A percentile compares a stretch with the other conserved stretches of the same genome.
Evolutionary conservation across 2,329 filamentous ascomycete genomes (phyloP).

Genomic region (Arthroderma uncinatum): DNA sequence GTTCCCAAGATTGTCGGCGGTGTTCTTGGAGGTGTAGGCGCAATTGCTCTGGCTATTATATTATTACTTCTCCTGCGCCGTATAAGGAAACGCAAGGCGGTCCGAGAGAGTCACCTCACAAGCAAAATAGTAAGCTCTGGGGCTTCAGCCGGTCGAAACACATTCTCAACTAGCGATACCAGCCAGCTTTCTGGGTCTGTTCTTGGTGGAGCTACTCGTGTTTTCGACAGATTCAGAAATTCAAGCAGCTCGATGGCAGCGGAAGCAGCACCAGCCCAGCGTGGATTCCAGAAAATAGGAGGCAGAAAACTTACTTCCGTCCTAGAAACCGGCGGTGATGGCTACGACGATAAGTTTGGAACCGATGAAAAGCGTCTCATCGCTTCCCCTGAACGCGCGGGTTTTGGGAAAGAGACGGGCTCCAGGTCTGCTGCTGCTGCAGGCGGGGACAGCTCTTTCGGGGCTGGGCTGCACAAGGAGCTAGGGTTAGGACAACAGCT

Average conservation of each 20-base stretch:
- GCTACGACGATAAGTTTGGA: constrained; percentile 29
- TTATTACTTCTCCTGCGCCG: constrained; percentile 43
- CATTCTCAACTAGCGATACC: constrained; percentile 8
- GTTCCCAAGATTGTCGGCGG: constrained; percentile 50
- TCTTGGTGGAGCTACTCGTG: constrained; percentile 26
- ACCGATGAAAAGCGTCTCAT: constrained; percentile 22
- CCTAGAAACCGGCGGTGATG: constrained; percentile 37
- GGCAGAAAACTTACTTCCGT: constrained; percentile 40
- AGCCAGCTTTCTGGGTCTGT: constrained; percentile 30
- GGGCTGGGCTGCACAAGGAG: constrained; percentile 10
- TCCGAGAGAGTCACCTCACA: background rate
- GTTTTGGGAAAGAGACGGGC: constrained; percentile 18
- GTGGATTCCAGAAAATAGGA: constrained; percentile 41
- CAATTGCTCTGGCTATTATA: constrained; percentile 40
- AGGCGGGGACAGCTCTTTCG: background rate
- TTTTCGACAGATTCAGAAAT: constrained; percentile 33
- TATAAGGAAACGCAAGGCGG: constrained; percentile 37
- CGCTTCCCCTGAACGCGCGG: constrained; percentile 18
- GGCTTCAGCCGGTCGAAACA: background rate
- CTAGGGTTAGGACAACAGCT: constrained; percentile 5
- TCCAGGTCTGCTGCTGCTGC: background rate
- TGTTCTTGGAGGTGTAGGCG: constrained; percentile 52
- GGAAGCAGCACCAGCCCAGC: constrained; percentile 31
- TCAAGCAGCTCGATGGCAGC: constrained; percentile 27
- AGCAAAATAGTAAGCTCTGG: background rate